phyloP scores from a whole-genome alignment of 2,329 filamentous ascomycete species.

The Botryotinia calthae region DNA sequence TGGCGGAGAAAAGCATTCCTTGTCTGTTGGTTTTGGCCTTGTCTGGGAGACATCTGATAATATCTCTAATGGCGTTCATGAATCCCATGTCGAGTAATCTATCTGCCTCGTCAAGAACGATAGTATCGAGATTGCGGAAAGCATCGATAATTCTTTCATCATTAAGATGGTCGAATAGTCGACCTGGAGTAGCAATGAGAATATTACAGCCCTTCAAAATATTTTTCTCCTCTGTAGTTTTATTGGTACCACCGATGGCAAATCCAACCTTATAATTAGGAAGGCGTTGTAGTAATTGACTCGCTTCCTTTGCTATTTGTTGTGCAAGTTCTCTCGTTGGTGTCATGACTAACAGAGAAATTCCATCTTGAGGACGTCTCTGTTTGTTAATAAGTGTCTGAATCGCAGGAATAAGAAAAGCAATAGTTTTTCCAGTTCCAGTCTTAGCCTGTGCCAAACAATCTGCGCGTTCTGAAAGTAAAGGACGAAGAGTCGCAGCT shows the following conservation, averaged over 20 bases:
- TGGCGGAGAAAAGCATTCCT: conserved; percentile 93
- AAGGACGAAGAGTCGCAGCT: conserved; percentile 74
- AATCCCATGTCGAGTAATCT: conserved; percentile 97
- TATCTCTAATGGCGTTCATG: conserved; percentile 60
- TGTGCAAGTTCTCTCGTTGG: conserved; percentile 79
- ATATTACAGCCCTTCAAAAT: conserved; percentile 82
- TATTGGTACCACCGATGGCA: conserved; percentile 91
- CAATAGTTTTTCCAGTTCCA: conserved; percentile 93
- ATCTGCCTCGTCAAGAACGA: conserved; percentile 96
- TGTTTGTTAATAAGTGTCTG: conserved; percentile 59
- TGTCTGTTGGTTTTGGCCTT: conserved; percentile 67
- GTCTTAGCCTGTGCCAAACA: conserved; percentile 94
- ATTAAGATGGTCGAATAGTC: conserved; percentile 71
- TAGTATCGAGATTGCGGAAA: conserved; percentile 69
- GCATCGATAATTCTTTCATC: conserved; percentile 47
- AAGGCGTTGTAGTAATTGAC: conserved; percentile 36
- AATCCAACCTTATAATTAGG: conserved; percentile 54
- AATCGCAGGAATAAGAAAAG: conserved; percentile 82
- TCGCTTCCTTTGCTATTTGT: conserved; percentile 78
- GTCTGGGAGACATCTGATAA: conserved; percentile 61
- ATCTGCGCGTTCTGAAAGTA: conserved; percentile 61
- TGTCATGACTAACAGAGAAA: conserved; percentile 70
- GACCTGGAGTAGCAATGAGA: conserved; percentile 85
- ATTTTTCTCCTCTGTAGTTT: conserved; percentile 61
- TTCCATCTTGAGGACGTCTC: conserved; percentile 38